Base-by-base conservation (phyloP, 1,284 basidiomycete species). In the Lentinula novae-zelandiae region DNA sequence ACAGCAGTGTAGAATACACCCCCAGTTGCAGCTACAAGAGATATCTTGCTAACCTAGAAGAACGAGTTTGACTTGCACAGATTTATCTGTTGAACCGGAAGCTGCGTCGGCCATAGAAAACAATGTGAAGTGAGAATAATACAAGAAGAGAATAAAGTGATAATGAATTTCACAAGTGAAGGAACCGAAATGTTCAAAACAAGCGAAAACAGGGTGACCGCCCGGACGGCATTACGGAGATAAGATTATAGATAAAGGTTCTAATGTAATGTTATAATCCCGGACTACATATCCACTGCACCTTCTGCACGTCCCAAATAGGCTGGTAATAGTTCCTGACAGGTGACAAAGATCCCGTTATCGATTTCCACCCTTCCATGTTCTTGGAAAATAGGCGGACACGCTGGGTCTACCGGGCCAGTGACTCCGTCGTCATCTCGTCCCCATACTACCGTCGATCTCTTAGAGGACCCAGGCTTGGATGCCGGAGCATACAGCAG, bases 51-150 rank as follows among this genome's bases (percentile, higher is more conserved):
- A 69, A 92, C 91, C 92, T 65, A 95, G 82, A 17, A 95, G 81
- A 64, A 95, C 93, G 57, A 96, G 84, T 76, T 95, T 96, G 67
- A 95, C 93, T 76, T 95, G 93, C 44, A 94, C 87, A 67, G 92
- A 92, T 76, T 92, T 93, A 75, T 95, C 90, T 61, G 80, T 78
- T 58, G 87, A 80, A 63, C 86, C 86, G 68, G 87, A 85, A 68
- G 86, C 84, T 73, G 84, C 74, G 70, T 91, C 89, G 57, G 85
- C 77, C 89, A 91, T 90, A 56, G 46, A 38, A 61, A 66, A 64
- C 67, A 65, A 22, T 17, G 20, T 50, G 27, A 17, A 50, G 33
- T 33, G 62, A 61, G 63, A 62, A 52, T 40, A 34, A 27, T 58
- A 58, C 48, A 58, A 58, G 57, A 52, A 20, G 27, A 27, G 31